These are phyloP conservation scores for Chlamydomonas schloesseri DNA, from an alignment of 139 green algal species.

Conservation along the genomic window DNA sequence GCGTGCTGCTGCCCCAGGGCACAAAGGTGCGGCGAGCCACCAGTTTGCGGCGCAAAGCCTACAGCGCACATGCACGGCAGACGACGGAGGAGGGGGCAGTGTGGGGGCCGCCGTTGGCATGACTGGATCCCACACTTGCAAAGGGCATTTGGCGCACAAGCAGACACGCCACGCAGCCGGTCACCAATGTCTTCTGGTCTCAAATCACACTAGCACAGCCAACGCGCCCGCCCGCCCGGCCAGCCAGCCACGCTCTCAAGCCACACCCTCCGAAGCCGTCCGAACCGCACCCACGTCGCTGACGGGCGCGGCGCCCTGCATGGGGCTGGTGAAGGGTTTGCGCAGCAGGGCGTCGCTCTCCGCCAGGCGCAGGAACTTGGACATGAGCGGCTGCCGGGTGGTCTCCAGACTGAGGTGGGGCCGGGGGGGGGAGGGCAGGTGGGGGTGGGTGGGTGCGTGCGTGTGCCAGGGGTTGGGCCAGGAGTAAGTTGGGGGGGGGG, in stretches of 20 bases:
- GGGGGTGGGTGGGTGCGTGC: too few species aligned
- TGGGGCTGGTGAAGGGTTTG: conserved; percentile 67
- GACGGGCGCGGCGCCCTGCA: conserved; percentile 1
- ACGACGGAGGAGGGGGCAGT: background rate
- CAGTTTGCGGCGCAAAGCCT: conserved; percentile 79
- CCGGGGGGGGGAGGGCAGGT: too few species aligned
- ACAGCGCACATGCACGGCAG: background rate
- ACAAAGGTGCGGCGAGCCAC: conserved; percentile 76
- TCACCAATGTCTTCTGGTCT: too few species aligned
- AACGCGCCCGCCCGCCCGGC: too few species aligned
- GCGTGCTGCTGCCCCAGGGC: conserved; percentile 81
- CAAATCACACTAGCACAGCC: too few species aligned
- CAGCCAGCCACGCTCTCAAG: background rate
- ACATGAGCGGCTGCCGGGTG: conserved; percentile 69
- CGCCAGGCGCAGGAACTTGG: conserved; percentile 71
- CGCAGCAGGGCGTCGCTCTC: conserved; percentile 68
- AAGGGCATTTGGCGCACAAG: too few species aligned
- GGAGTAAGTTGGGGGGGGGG: too few species aligned
- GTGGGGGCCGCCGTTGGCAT: background rate
- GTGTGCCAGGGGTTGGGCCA: too few species aligned
- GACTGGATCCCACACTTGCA: too few species aligned
- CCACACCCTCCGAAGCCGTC: background rate
- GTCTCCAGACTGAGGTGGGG: conserved; percentile 65
- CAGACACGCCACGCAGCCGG: too few species aligned
- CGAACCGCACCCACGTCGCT: background rate